Evolutionary conservation across 345 rosid species (phyloP), one percentile per base, ranked within the genome.

Genomic region (Camelina hispida): DNA sequence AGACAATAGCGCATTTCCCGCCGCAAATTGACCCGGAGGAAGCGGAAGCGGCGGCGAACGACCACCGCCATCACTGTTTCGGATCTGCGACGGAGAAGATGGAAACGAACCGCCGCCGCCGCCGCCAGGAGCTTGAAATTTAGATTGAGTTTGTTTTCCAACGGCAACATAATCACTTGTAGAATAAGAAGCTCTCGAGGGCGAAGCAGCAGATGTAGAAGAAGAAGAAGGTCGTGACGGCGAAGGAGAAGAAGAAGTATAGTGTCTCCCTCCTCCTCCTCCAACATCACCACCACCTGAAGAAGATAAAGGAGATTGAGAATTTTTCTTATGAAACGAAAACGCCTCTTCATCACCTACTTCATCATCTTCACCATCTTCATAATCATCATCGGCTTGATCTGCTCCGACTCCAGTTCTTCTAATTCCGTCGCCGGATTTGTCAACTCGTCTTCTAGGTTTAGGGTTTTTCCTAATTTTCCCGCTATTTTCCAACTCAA

Each of bases 401-500:
- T 44, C 75, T 44, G 1, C 59, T 13, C 64, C 71, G 23, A 2
- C 59, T 13, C 51, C 71, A 35, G 2, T 9, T 58, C 60, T 20
- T 50, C 42, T 66, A 5, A 54, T 32, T 34, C 79, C 75, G 1
- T 13, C 80, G 35, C 15, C 76, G 13, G 62, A 38, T 7, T 42
- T 56, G 5, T 43, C 40, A 7, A 20, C 65, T 48, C 69, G 70
- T 34, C 81, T 61, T 60, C 72, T 66, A 66, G 67, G 68, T 71
- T 23, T 78, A 66, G 77, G 64, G 73, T 43, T 78, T 66, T 55
- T 52, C 15, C 48, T 71, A 50, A 57, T 38, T 65, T 48, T 78
- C 58, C 69, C 77, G 77, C 77, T 66, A 15, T 43, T 72, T n/a
- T 78, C 81, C 25, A 78, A 60, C 46, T 78, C 81, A 0, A 78